Percentiles rank a stretch among this genome's conserved stretches.
Conservation (phyloP, 1,139 yeast species). For the Nadsonia starkeyi-henricii region DNA sequence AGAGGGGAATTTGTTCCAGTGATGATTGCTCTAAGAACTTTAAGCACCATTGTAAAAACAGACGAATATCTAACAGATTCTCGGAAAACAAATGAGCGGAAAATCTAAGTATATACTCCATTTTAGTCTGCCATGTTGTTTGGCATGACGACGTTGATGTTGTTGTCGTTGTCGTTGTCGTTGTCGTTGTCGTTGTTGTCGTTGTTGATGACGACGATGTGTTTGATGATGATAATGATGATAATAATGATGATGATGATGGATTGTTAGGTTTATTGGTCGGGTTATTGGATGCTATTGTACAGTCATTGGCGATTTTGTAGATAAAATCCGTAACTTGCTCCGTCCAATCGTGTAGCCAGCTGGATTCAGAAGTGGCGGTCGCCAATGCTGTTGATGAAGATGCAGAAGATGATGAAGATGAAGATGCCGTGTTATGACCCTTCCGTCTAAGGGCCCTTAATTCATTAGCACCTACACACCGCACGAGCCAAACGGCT, state of each 20-base stretch:
- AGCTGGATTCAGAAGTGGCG: conserved; percentile 35
- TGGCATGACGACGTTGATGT: conserved; percentile 1
- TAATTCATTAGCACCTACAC: conserved; percentile 74
- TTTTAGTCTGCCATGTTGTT: conserved; percentile 20
- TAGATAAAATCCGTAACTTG: conserved; percentile 52
- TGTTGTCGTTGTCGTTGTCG: conserved; percentile 2
- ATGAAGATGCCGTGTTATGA: conserved; percentile 6
- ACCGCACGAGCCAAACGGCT: conserved; percentile 82
- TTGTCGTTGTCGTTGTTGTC: not conserved
- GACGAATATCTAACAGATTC: conserved; percentile 45
- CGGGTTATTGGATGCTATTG: conserved; percentile 10
- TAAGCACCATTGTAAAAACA: conserved; percentile 50
- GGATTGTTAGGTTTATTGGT: conserved; percentile 16
- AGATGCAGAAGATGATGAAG: conserved; percentile 2
- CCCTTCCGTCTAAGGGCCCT: conserved; percentile 49
- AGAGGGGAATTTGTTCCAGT: conserved; percentile 34
- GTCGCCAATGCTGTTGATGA: conserved; percentile 8
- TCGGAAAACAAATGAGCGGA: conserved; percentile 55
- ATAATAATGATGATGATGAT: not conserved
- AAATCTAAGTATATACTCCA: conserved; percentile 47
- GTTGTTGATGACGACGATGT: conserved; percentile 2
- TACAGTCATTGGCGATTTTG: conserved; percentile 25
- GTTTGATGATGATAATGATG: not conserved
- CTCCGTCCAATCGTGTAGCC: conserved; percentile 84
- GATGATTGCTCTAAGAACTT: conserved; percentile 39